Evolutionary conservation across 176 grass and related monocot species (phyloP).

Genomic region (Oryza meyeriana): DNA sequence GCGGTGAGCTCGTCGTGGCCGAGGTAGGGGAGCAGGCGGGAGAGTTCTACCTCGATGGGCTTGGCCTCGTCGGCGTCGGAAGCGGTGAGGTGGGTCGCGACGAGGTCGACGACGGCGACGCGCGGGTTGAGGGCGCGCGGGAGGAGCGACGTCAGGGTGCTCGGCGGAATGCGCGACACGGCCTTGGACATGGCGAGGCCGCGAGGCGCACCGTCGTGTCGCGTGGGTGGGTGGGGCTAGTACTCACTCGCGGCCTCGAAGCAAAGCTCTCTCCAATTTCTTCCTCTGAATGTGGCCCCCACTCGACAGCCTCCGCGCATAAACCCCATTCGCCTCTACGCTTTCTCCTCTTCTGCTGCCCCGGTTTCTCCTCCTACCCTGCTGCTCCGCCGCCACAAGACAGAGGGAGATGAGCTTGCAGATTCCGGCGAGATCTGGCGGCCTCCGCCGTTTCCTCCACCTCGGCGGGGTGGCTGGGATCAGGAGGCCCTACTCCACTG

Average conservation of each 20-base stretch:
- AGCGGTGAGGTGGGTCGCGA: slow-evolving; percentile 52
- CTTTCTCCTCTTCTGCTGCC: neutral
- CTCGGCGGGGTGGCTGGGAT: neutral
- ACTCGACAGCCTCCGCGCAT: neutral
- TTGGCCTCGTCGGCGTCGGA: neutral
- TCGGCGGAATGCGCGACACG: slow-evolving; percentile 47
- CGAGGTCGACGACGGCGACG: slow-evolving; percentile 60
- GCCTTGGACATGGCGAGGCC: slow-evolving; percentile 19
- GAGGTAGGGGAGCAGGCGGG: slow-evolving; percentile 66
- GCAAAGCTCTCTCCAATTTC: neutral
- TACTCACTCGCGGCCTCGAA: neutral
- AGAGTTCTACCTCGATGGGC: slow-evolving; percentile 9
- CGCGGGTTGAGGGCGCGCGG: slow-evolving; percentile 66
- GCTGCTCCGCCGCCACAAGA: slow-evolving; percentile 25
- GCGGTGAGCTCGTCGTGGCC: slow-evolving; percentile 54
- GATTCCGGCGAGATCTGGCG: slow-evolving; percentile 30
- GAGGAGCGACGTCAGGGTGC: slow-evolving; percentile 67
- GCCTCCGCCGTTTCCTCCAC: slow-evolving; percentile 24
- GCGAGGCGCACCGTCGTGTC: neutral
- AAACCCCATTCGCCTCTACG: neutral
- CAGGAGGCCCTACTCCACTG: slow-evolving; percentile 29
- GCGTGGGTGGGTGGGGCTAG: neutral
- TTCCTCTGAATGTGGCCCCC: neutral
- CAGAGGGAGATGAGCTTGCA: slow-evolving; percentile 34
- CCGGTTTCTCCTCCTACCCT: neutral